phyloP scores from a whole-genome alignment of 2,329 filamentous ascomycete species.

The Beauveria sp. region DNA sequence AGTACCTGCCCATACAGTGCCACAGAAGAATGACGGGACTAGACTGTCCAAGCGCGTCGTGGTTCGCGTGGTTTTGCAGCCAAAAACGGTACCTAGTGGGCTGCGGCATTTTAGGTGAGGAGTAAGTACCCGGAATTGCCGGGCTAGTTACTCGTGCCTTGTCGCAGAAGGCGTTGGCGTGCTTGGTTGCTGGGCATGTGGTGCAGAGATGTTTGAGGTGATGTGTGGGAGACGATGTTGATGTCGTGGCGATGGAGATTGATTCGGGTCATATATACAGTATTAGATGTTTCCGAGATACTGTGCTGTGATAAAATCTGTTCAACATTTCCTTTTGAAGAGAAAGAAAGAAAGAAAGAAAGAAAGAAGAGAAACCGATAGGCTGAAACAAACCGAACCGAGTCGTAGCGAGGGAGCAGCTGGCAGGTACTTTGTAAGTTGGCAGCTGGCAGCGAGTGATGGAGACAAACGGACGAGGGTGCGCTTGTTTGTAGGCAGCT shows the following conservation, averaged over 20 bases:
- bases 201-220: constrained; percentile 5
- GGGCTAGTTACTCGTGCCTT: neutral
- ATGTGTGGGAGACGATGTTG: neutral
- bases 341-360: neutral
- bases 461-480: neutral
- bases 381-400: neutral
- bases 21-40: constrained; percentile 16
- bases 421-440: neutral
- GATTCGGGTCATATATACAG: neutral
- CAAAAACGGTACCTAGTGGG: constrained; percentile 7
- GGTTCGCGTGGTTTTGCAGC: neutral
- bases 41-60: constrained; percentile 11
- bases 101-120: constrained; percentile 10
- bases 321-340: neutral
- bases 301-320: too few relatives aligned
- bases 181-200: constrained; percentile 3
- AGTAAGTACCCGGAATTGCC: constrained; percentile 6
- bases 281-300: neutral
- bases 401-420: neutral
- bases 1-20: constrained; percentile 36
- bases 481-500: constrained; percentile 1
- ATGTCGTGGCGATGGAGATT: neutral
- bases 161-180: neutral
- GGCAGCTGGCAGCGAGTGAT: constrained; percentile 3
- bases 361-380: neutral